Evolutionary conservation across 192 early-diverging fungal species (phyloP).

Genomic region (Gonapodya prolifera): DNA sequence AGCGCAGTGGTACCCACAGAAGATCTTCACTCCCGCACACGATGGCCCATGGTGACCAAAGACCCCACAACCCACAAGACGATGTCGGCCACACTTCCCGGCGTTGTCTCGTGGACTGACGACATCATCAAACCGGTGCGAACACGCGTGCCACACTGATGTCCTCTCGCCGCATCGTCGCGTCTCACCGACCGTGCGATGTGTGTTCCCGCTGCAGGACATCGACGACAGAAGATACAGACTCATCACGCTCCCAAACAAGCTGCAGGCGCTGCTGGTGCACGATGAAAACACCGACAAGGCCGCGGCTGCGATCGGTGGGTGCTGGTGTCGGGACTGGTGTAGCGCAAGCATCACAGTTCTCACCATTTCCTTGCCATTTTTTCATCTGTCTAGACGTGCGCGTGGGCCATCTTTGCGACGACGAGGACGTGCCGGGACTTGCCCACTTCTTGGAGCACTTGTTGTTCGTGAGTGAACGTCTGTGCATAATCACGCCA

Average conservation of each 20-base stretch:
- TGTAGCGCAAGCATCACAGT: not conserved
- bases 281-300: constrained; percentile 64
- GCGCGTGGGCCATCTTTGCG: constrained; percentile 64
- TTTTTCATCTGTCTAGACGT: constrained; percentile 75
- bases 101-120: not conserved
- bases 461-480: constrained; percentile 29
- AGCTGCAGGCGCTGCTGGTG: constrained; percentile 54
- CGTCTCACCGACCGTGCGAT: no score
- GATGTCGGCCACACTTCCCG: no score
- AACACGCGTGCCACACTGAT: not conserved
- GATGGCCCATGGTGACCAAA: no score
- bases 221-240: constrained; percentile 52
- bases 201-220: constrained; percentile 14
- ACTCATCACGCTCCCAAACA: constrained; percentile 44
- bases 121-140: not conserved
- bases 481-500: not conserved
- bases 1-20: no score
- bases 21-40: no score
- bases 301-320: constrained; percentile 31
- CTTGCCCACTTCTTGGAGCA: constrained; percentile 79
- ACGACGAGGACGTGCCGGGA: constrained; percentile 63
- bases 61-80: no score
- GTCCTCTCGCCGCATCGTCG: not conserved
- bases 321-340: not conserved
- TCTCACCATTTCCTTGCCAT: not conserved